These are phyloP conservation scores for Aureobasidium sp. DNA, from an alignment of 2,329 filamentous ascomycete species.

Conservation along the genomic window DNA sequence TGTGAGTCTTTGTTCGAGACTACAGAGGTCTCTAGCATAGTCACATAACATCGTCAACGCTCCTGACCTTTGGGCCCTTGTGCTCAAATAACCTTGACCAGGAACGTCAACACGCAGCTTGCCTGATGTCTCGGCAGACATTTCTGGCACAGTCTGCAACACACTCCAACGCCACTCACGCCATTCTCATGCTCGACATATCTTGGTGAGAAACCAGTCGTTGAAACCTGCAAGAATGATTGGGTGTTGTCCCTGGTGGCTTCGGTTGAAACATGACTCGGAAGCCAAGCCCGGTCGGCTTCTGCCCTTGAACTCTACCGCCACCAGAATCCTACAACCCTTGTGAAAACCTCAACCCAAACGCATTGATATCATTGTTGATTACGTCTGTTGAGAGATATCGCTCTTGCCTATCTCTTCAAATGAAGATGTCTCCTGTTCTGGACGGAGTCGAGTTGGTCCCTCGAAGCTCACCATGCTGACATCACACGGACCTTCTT, in stretches of 20 bases:
- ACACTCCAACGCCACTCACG: background rate
- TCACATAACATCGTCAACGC: too few species aligned
- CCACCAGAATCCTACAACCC: background rate
- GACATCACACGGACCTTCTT: background rate
- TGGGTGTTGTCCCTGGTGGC: background rate
- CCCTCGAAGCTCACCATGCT: background rate
- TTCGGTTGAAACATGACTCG: slow-evolving; percentile 10
- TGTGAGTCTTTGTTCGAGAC: too few species aligned
- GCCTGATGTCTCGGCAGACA: too few species aligned
- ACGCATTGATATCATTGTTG: background rate
- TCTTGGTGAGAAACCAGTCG: background rate
- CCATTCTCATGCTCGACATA: background rate
- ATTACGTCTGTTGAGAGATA: background rate
- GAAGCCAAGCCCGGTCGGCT: background rate
- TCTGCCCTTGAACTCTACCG: background rate
- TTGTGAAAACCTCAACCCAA: background rate
- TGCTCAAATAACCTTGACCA: too few species aligned
- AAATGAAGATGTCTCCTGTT: too few species aligned
- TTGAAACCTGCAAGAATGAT: background rate
- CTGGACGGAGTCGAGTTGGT: background rate
- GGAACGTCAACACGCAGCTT: too few species aligned
- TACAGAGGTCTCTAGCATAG: too few species aligned
- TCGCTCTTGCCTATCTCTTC: background rate
- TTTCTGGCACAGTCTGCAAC: background rate
- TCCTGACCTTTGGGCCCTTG: too few species aligned